Conservation (phyloP, 2,329 filamentous ascomycete species). For the Cladophialophora bantiana region DNA sequence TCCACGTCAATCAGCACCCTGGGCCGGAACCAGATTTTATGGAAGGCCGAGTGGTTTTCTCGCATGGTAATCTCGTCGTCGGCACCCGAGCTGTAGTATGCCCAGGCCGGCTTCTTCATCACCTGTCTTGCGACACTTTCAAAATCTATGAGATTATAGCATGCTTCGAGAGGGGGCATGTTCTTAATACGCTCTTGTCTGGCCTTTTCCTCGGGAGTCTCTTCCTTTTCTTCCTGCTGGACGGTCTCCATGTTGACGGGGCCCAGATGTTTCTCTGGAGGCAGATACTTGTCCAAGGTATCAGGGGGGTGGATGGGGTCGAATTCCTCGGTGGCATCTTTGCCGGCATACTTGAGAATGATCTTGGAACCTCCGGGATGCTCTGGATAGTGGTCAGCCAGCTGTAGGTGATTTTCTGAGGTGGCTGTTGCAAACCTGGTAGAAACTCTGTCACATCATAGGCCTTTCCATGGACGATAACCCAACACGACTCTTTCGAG, state of each 20-base stretch:
- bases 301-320: constrained; percentile 89
- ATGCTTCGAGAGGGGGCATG: constrained; percentile 83
- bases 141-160: constrained; percentile 95
- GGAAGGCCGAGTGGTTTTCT: constrained; percentile 94
- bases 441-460: constrained; percentile 92
- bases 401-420: not conserved
- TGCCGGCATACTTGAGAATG: constrained; percentile 95
- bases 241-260: constrained; percentile 79
- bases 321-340: constrained; percentile 91
- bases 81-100: constrained; percentile 93
- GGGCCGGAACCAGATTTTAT: constrained; percentile 97
- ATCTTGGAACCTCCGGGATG: constrained; percentile 90
- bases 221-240: constrained; percentile 55
- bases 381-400: constrained; percentile 57
- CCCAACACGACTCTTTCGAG: constrained; percentile 85
- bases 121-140: constrained; percentile 87
- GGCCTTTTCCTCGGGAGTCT: constrained; percentile 74
- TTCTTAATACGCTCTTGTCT: constrained; percentile 74
- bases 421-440: constrained; percentile 50
- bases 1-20: constrained; percentile 88
- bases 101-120: constrained; percentile 98
- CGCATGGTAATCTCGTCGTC: constrained; percentile 93
- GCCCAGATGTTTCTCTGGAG: constrained; percentile 86
- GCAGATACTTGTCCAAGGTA: constrained; percentile 81
- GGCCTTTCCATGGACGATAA: constrained; percentile 84